A percentile compares a stretch with the other conserved stretches of the same genome.
Conservation (phyloP, 1,284 basidiomycete species). For the Leccinum cinnamomeum region DNA sequence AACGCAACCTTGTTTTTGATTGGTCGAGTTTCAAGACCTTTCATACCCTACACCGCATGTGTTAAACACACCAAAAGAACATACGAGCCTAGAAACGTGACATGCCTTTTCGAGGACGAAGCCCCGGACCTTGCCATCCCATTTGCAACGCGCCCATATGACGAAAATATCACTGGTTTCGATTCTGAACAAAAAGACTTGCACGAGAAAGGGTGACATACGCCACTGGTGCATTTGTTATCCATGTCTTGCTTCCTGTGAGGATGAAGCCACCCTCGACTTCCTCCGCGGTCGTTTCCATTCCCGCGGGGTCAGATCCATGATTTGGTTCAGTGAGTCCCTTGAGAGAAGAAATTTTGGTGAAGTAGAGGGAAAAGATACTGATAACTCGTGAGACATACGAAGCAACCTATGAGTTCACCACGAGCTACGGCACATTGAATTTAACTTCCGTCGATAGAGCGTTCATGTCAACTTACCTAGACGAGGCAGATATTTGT, state of each 20-base stretch:
- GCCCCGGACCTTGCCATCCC: conserved; percentile 90
- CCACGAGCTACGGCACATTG: conserved; percentile 63
- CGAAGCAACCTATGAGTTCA: conserved; percentile 91
- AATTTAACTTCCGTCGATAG: conserved; percentile 14
- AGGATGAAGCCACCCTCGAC: conserved; percentile 82
- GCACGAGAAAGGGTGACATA: conserved; percentile 41
- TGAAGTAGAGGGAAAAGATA: background rate
- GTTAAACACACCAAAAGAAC: background rate
- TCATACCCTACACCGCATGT: conserved; percentile 56
- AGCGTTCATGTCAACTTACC: conserved; percentile 42
- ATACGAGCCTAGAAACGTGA: background rate
- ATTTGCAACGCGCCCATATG: conserved; percentile 94
- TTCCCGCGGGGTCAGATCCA: conserved; percentile 90
- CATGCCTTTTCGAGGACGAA: conserved; percentile 86
- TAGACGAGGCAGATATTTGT: conserved; percentile 84
- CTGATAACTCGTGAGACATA: conserved; percentile 41
- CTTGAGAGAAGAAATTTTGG: conserved; percentile 38
- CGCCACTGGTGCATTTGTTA: conserved; percentile 88
- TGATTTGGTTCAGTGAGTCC: conserved; percentile 97
- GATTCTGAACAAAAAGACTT: conserved; percentile 4
- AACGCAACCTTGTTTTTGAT: conserved; percentile 95
- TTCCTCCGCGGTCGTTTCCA: conserved; percentile 93
- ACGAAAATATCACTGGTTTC: conserved; percentile 75
- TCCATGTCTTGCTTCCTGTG: conserved; percentile 96
- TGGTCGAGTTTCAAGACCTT: conserved; percentile 82